A percentile compares a stretch with the other conserved stretches of the same genome.
Conservation (phyloP, 441 rosid species). For the Erodium trifolium region DNA sequence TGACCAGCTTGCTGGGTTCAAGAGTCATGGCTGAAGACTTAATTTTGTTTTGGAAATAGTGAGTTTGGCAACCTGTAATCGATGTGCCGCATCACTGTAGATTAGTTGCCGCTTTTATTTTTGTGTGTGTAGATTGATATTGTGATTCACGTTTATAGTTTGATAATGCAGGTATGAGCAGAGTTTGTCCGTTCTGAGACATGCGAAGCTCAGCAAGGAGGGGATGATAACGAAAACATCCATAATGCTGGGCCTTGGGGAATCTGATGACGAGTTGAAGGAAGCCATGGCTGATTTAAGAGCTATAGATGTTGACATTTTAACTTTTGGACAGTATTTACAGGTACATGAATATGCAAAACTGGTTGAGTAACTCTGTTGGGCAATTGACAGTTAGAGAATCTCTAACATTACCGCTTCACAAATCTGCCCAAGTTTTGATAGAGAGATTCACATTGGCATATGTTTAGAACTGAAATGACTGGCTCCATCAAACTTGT, state of each 20-base stretch:
- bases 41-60: background rate
- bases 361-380: conserved; percentile 1
- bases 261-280: conserved; percentile 78
- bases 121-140: conserved; percentile 11
- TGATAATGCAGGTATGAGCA: conserved; percentile 69
- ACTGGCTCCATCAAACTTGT: background rate
- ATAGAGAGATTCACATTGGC: background rate
- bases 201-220: conserved; percentile 69
- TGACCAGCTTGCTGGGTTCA: background rate
- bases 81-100: background rate
- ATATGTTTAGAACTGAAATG: background rate
- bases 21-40: background rate
- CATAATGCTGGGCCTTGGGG: conserved; percentile 96
- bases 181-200: conserved; percentile 77
- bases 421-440: background rate
- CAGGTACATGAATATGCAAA: conserved; percentile 46
- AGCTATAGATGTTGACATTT: conserved; percentile 81
- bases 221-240: conserved; percentile 90
- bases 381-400: background rate
- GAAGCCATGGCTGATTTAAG: conserved; percentile 84
- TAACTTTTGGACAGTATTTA: conserved; percentile 93
- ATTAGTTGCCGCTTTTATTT: background rate
- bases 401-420: background rate
- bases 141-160: conserved; percentile 19
- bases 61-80: background rate